These are phyloP conservation scores for Nothophoma quercina DNA, from an alignment of 2,329 filamentous ascomycete species.

Conservation along the genomic window DNA sequence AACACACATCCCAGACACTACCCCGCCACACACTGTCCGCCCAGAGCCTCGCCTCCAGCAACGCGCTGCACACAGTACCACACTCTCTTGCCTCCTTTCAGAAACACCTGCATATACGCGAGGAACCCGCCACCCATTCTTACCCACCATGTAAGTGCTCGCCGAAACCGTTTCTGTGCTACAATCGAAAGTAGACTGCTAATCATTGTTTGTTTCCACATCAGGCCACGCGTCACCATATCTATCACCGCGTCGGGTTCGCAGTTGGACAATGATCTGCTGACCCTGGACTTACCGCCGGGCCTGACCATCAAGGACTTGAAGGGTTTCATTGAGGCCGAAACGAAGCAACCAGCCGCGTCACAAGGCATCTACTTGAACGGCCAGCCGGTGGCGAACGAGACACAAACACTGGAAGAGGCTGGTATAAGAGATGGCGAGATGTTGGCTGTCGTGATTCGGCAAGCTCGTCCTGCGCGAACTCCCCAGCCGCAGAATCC, in stretches of 20 bases:
- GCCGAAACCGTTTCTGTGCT: constrained; percentile 45
- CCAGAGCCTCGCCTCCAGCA: constrained; percentile 13
- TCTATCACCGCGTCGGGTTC: constrained; percentile 79
- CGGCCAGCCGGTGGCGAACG: constrained; percentile 78
- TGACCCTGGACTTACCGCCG: constrained; percentile 81
- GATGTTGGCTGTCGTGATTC: constrained; percentile 87
- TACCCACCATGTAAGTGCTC: constrained; percentile 46
- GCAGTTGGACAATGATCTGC: constrained; percentile 72
- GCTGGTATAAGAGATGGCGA: constrained; percentile 85
- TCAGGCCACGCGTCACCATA: constrained; percentile 83
- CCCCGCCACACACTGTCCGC: constrained; percentile 26
- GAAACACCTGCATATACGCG: constrained; percentile 42
- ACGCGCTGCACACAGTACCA: constrained; percentile 38
- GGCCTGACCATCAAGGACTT: constrained; percentile 86
- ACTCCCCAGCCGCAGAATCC: constrained; percentile 31
- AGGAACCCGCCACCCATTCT: constrained; percentile 24
- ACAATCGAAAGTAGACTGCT: constrained; percentile 39
- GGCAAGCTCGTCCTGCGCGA: constrained; percentile 31
- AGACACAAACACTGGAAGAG: constrained; percentile 81
- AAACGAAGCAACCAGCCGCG: constrained; percentile 74
- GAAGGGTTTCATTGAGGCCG: constrained; percentile 86
- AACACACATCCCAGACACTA: constrained; percentile 20
- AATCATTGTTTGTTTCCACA: constrained; percentile 28
- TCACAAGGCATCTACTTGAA: constrained; percentile 91
- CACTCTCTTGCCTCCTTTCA: constrained; percentile 43